A percentile compares a stretch with the other conserved stretches of the same genome.
phyloP scores from a whole-genome alignment of 2,329 filamentous ascomycete species.

The Aspergillus niger region DNA sequence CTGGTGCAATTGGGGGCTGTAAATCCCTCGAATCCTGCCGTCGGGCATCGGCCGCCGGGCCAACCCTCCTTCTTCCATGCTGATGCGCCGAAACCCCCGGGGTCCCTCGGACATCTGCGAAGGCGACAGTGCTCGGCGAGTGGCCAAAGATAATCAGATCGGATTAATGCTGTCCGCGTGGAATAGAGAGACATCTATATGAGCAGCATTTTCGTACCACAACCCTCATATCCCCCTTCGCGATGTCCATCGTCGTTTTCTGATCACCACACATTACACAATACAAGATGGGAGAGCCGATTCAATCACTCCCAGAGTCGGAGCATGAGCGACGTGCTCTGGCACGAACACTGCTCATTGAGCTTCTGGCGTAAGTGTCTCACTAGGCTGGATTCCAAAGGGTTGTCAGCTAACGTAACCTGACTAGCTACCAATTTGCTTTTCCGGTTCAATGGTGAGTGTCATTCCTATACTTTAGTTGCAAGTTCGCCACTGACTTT shows the following conservation, averaged over 20 bases:
- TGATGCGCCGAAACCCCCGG: neutral
- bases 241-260: neutral
- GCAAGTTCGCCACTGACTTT: neutral
- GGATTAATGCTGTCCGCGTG: neutral
- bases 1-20: neutral
- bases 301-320: neutral
- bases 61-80: neutral
- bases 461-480: too few species aligned
- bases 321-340: neutral
- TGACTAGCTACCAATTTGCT: slow-evolving; percentile 7
- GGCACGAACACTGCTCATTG: slow-evolving; percentile 4
- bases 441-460: slow-evolving; percentile 12
- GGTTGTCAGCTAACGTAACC: neutral
- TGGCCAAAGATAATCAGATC: neutral
- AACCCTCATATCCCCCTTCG: neutral
- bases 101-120: neutral
- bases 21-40: neutral
- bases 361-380: neutral
- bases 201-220: neutral
- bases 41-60: neutral
- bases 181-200: neutral
- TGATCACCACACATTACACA: neutral
- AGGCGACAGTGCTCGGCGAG: neutral
- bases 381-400: neutral
- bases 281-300: neutral